Percentiles rank a stretch among this genome's conserved stretches.
Conservation (phyloP, 208 protist species). For the Trypanosoma congolense region DNA sequence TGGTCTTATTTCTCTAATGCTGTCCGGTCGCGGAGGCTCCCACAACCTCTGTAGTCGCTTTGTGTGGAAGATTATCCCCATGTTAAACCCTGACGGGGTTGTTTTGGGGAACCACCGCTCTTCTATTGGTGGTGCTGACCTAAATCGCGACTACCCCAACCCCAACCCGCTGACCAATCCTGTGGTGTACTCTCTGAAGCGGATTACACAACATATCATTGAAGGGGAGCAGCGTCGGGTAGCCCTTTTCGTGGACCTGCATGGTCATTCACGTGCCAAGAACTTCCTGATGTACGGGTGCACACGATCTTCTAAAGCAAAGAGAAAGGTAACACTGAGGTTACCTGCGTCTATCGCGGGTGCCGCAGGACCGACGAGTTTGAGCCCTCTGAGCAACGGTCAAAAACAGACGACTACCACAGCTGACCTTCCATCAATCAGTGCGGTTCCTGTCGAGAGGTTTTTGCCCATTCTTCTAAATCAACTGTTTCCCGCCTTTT, state of each 20-base stretch:
- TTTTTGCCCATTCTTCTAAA: conserved; percentile 63
- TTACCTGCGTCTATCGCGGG: background rate
- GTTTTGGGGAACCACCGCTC: conserved; percentile 97
- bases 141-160: conserved; percentile 92
- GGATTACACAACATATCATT: conserved; percentile 68
- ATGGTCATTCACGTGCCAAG: conserved; percentile 93
- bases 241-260: conserved; percentile 90
- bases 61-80: conserved; percentile 95
- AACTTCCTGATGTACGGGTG: conserved; percentile 96
- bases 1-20: conserved; percentile 91
- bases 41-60: conserved; percentile 53
- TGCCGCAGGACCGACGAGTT: background rate
- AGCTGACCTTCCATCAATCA: background rate
- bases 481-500: conserved; percentile 59
- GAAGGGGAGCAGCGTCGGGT: conserved; percentile 63
- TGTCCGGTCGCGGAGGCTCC: conserved; percentile 14
- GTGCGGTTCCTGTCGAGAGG: conserved; percentile 50
- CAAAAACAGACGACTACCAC: background rate
- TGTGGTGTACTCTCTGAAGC: conserved; percentile 79
- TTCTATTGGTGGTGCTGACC: conserved; percentile 90
- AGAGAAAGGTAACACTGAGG: background rate
- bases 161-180: conserved; percentile 69
- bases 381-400: background rate
- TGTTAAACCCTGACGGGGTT: conserved; percentile 98
- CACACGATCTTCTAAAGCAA: conserved; percentile 20